phyloP scores from a whole-genome alignment of 2,329 filamentous ascomycete genomes.

The Raffaelea deltoideospora region DNA sequence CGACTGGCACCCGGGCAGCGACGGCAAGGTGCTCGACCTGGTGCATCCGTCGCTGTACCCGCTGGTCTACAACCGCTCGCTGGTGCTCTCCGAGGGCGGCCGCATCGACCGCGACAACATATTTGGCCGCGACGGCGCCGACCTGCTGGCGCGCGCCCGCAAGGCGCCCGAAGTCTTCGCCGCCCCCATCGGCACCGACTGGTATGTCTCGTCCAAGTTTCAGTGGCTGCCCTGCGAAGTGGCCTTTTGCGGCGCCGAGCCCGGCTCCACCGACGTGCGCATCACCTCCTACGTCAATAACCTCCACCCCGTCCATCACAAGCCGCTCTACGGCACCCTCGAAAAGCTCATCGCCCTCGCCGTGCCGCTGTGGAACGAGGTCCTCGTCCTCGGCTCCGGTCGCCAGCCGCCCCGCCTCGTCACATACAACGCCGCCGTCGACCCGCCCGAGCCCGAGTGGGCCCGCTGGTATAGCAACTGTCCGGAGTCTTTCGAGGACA shows the following conservation, averaged over 20 bases:
- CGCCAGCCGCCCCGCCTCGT: neutral
- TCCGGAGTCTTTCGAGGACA: no score
- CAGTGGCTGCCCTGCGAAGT: constrained; percentile 23
- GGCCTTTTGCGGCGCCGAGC: constrained; percentile 12
- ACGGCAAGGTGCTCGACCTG: constrained; percentile 38
- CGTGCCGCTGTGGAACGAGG: constrained; percentile 25
- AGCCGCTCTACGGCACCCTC: constrained; percentile 18
- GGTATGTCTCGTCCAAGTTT: no score
- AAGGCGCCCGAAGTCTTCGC: neutral
- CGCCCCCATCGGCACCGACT: constrained; percentile 1
- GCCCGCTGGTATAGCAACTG: no score
- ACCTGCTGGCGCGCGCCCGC: neutral
- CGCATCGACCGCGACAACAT: constrained; percentile 12
- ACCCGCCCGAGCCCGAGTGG: no score
- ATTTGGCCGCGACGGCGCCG: neutral
- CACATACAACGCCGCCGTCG: no score
- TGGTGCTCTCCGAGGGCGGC: constrained; percentile 17
- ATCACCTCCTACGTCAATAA: constrained; percentile 31
- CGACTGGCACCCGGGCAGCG: constrained; percentile 41
- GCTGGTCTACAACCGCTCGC: constrained; percentile 24
- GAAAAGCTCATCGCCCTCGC: constrained; percentile 20
- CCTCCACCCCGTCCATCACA: constrained; percentile 21
- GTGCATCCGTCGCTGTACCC: constrained; percentile 46
- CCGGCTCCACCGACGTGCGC: neutral
- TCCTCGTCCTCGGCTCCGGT: neutral